Conservation (phyloP, 2,329 filamentous ascomycete species). For the Hypoxylon sp. region DNA sequence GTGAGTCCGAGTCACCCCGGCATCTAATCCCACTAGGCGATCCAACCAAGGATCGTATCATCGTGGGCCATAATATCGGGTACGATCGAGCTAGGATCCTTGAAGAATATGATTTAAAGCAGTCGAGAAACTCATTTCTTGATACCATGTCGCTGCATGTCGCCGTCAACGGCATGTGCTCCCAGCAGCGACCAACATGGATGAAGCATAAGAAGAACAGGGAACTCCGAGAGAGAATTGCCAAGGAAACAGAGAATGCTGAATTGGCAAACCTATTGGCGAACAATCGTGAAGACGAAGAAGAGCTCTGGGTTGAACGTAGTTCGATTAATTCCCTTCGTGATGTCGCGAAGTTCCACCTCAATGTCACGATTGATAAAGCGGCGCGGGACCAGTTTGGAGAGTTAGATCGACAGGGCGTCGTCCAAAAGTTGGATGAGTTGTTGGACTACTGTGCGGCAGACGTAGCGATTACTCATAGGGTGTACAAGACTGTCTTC, state of each 20-base stretch:
- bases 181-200: conserved; percentile 93
- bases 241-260: conserved; percentile 72
- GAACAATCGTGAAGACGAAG: conserved; percentile 80
- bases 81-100: conserved; percentile 89
- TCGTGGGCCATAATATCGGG: conserved; percentile 95
- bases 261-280: conserved; percentile 77
- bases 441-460: conserved; percentile 94
- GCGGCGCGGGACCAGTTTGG: conserved; percentile 86
- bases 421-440: conserved; percentile 77
- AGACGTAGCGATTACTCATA: conserved; percentile 91
- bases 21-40: conserved; percentile 91
- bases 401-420: conserved; percentile 75
- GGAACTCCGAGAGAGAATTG: conserved; percentile 82
- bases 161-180: conserved; percentile 99
- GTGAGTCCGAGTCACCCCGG: conserved; percentile 77
- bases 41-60: conserved; percentile 73
- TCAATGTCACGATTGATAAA: conserved; percentile 92
- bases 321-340: conserved; percentile 95
- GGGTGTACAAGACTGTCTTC: conserved; percentile 93
- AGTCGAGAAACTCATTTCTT: conserved; percentile 85
- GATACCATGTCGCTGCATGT: conserved; percentile 99
- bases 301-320: conserved; percentile 93
- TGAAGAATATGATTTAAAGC: conserved; percentile 87
- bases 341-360: conserved; percentile 96
- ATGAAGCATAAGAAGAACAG: conserved; percentile 94